Base-by-base conservation (phyloP, 352 stramenopile species). In the Phytophthora aleatoria region DNA sequence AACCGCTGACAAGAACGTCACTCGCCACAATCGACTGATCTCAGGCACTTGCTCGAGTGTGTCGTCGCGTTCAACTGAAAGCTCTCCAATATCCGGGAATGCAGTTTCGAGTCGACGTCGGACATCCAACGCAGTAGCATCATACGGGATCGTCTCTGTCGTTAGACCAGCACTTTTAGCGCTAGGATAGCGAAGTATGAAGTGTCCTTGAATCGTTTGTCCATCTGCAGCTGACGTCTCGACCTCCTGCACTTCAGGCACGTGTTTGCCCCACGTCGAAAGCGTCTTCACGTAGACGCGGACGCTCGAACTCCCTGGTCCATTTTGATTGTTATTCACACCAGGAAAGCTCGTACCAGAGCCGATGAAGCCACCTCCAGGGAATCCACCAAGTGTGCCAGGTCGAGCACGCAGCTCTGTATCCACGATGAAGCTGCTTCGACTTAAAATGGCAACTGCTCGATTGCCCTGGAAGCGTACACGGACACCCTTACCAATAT, bases 211-310 rank as follows among this genome's bases (percentile, higher is more conserved):
- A 1, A 98, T 47, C 30, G 91, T 98, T 64, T 99, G 90, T 11
- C 96, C 92, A 13, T 58, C 31, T 11, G 79, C 79, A 30, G 74
- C 83, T 12, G 61, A 87, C 3, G 86, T 97, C 57, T 89, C 87
- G 15, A 98, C 87, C 57, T 94, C 81, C 75, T 98, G 92, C 33
- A 98, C 85, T 62, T 98, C 95, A 7, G 85, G 76, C 15, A 98
- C 69, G 36, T 96, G 76, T 11, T 80, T 81, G n/a, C 76, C 92
- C 39, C 61, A 88, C 11, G 91, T 98, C 51, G 91, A 89, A 33
- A 99, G 61, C 0, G 94, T 98, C 41, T 97, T 95, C 10, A 98
- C 71, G 41, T 98, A 97, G 16, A 98, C 90, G 26, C 94, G 81
- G 16, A 94, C 78, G 53, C 73, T 97, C 8, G 86, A 62, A 59